These are phyloP conservation scores for Malus hybrid DNA, from an alignment of 331 rosid genomes.

Conservation along the genomic window DNA sequence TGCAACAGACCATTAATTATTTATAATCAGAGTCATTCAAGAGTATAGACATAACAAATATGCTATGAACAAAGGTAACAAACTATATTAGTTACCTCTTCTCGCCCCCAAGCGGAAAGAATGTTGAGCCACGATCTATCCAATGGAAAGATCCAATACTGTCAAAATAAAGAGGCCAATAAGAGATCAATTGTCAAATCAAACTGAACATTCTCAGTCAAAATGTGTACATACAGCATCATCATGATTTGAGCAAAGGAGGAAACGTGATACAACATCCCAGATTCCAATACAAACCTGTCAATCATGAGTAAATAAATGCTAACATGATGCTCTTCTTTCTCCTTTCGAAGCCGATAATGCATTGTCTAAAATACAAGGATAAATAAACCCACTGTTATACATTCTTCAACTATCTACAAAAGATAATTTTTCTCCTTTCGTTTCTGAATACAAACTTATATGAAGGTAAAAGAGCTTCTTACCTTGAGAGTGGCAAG, in stretches of 20 bases:
- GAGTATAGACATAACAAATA: not conserved
- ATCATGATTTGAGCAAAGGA: not conserved
- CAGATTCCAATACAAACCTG: conserved; percentile 42
- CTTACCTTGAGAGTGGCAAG: conserved; percentile 86
- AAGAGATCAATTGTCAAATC: conserved; percentile 17
- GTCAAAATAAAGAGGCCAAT: conserved; percentile 16
- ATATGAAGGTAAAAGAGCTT: not conserved
- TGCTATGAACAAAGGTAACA: not conserved
- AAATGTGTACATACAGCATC: not conserved
- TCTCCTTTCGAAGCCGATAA: conserved; percentile 48
- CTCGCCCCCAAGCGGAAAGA: conserved; percentile 37
- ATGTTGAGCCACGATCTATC: conserved; percentile 74
- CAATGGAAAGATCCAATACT: conserved; percentile 96
- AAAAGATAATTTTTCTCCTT: not conserved
- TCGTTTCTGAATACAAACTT: not conserved
- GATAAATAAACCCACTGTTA: not conserved
- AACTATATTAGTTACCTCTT: conserved; percentile 35
- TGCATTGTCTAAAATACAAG: conserved; percentile 45
- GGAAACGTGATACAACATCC: not conserved
- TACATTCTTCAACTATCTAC: not conserved
- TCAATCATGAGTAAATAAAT: conserved; percentile 69
- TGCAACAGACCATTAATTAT: not conserved
- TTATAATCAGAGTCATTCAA: not conserved
- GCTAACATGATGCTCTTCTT: conserved; percentile 41
- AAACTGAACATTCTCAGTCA: not conserved